A percentile compares a stretch with the other conserved stretches of the same genome.
These are phyloP conservation scores for Echria macrotheca DNA, from an alignment of 495 filamentous ascomycete species.

Conservation along the genomic window DNA sequence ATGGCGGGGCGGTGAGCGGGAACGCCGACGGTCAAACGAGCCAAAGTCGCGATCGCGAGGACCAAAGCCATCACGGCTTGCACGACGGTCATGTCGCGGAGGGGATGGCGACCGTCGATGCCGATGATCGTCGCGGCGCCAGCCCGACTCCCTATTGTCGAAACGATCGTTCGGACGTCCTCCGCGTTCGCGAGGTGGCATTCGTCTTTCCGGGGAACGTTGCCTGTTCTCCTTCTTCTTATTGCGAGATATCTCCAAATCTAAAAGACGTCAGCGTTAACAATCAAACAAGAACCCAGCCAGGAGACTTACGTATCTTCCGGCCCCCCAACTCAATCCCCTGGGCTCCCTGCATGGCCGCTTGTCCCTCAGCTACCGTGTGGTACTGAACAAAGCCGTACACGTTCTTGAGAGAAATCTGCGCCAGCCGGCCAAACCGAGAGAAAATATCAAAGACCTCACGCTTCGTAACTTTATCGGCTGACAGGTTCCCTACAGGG, in stretches of 20 bases:
- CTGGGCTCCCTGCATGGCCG: slow-evolving; percentile 71
- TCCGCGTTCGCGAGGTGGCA: slow-evolving; percentile 17
- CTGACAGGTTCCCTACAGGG: slow-evolving; percentile 79
- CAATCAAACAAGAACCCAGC: slow-evolving; percentile 1
- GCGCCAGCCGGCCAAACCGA: slow-evolving; percentile 79
- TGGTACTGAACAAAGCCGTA: slow-evolving; percentile 97
- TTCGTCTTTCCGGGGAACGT: slow-evolving; percentile 26
- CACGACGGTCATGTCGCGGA: slow-evolving; percentile 38
- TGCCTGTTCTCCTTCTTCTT: slow-evolving; percentile 52
- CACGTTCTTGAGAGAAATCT: slow-evolving; percentile 93
- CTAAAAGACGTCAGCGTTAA: slow-evolving; percentile 39
- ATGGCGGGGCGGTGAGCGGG: slow-evolving; percentile 45
- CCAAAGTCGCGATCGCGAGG: slow-evolving; percentile 34
- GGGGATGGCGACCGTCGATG: slow-evolving; percentile 48
- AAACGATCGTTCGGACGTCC: slow-evolving; percentile 22
- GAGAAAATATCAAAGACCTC: slow-evolving; percentile 89
- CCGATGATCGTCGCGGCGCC: slow-evolving; percentile 63
- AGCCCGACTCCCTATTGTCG: slow-evolving; percentile 39
- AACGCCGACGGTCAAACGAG: slow-evolving; percentile 46
- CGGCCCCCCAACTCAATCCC: slow-evolving; percentile 71
- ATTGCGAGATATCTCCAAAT: slow-evolving; percentile 88
- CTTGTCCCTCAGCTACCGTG: slow-evolving; percentile 63
- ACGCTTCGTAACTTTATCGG: slow-evolving; percentile 86
- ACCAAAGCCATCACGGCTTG: slow-evolving; percentile 35
- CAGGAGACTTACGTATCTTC: slow-evolving; percentile 74